A percentile compares a stretch with the other conserved stretches of the same genome.
These are phyloP conservation scores for Rhodotorula sp. DNA, from an alignment of 1,284 basidiomycete species.

Conservation along the genomic window DNA sequence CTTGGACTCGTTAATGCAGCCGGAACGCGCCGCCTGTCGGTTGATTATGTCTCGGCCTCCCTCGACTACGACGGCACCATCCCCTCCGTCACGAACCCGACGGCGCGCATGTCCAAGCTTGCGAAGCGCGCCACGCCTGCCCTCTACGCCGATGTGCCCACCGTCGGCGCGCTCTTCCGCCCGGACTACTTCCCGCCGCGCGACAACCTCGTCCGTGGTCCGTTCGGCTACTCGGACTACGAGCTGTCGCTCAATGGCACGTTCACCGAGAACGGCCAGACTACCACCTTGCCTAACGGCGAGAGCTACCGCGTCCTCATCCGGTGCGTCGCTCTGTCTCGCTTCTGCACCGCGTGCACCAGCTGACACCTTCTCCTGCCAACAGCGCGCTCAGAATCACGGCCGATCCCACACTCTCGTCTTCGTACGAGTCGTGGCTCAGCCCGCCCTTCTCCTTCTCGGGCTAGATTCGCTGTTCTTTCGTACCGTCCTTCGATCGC, in stretches of 20 bases:
- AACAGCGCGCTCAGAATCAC: slow-evolving; percentile 33
- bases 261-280: slow-evolving; percentile 19
- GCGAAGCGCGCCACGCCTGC: slow-evolving; percentile 15
- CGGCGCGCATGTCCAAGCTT: slow-evolving; percentile 19
- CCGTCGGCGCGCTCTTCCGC: slow-evolving; percentile 21
- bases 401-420: slow-evolving; percentile 22
- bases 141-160: slow-evolving; percentile 22
- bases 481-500: no score
- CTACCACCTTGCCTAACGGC: neutral
- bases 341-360: no score
- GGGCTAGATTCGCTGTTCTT: neutral
- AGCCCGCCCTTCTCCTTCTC: slow-evolving; percentile 8
- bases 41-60: slow-evolving; percentile 36
- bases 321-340: slow-evolving; percentile 12
- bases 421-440: slow-evolving; percentile 39
- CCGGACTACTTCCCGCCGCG: slow-evolving; percentile 17
- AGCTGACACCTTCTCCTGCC: neutral
- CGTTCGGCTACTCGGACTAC: slow-evolving; percentile 15
- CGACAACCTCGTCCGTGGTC: slow-evolving; percentile 29
- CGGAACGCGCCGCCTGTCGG: slow-evolving; percentile 20
- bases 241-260: slow-evolving; percentile 25
- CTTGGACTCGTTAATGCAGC: neutral
- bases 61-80: slow-evolving; percentile 28
- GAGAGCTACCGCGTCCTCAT: slow-evolving; percentile 35
- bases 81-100: slow-evolving; percentile 22